These are phyloP conservation scores for Ophiostoma novo-ulmi DNA, from an alignment of 2,329 filamentous ascomycete genomes.

Conservation along the genomic window DNA sequence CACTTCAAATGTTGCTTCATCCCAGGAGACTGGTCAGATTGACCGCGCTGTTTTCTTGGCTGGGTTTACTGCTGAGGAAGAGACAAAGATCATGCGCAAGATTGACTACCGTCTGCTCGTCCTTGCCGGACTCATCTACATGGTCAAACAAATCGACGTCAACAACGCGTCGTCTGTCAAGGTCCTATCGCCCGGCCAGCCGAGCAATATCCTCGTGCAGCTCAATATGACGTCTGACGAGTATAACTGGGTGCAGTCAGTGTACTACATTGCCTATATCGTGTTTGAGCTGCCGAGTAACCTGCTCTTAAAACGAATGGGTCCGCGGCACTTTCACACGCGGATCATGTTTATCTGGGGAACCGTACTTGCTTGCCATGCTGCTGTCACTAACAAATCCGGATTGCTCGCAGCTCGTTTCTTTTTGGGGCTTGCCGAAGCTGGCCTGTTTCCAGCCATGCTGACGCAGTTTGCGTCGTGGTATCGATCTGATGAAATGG, in stretches of 20 bases:
- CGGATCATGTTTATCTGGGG: conserved; percentile 42
- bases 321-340: conserved; percentile 43
- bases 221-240: conserved; percentile 22
- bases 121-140: conserved; percentile 21
- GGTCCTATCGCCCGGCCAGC: conserved; percentile 19
- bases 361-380: conserved; percentile 43
- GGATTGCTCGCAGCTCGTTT: conserved; percentile 37
- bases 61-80: conserved; percentile 19
- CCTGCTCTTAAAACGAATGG: conserved; percentile 47
- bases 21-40: no score
- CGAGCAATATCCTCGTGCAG: conserved; percentile 23
- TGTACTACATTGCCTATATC: conserved; percentile 23
- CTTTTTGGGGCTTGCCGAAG: conserved; percentile 37
- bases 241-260: conserved; percentile 25
- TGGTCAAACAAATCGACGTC: conserved; percentile 24
- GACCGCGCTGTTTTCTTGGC: conserved; percentile 20
- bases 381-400: no score
- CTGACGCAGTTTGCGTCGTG: conserved; percentile 23
- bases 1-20: no score
- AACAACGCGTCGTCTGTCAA: conserved; percentile 24
- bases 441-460: conserved; percentile 22
- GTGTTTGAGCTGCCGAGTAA: conserved; percentile 51
- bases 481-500: conserved; percentile 25
- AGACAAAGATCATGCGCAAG: conserved; percentile 22
- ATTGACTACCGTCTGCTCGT: conserved; percentile 21